Evolutionary conservation across 768 basidiomycete species (phyloP).

Genomic region (Tubosaeta sp.): DNA sequence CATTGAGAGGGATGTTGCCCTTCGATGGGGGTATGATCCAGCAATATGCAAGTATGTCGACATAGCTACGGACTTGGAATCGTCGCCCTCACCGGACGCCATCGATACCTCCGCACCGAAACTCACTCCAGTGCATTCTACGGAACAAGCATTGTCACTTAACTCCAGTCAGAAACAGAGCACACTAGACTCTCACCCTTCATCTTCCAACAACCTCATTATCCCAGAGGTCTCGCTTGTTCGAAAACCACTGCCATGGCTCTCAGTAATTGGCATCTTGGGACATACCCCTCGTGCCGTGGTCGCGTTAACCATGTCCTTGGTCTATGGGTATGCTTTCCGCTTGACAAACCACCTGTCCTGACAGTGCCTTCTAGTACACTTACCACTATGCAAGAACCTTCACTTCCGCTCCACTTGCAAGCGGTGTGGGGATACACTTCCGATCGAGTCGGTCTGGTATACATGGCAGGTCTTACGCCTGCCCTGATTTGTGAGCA

Average conservation of each 20-base stretch:
- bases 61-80: slow-evolving; percentile 6
- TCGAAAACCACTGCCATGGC: slow-evolving; percentile 33
- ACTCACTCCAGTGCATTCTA: not conserved
- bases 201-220: not conserved
- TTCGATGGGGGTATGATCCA: slow-evolving; percentile 46
- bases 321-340: slow-evolving; percentile 51
- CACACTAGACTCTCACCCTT: not conserved
- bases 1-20: slow-evolving; percentile 51
- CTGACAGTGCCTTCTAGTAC: slow-evolving; percentile 33
- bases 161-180: not conserved
- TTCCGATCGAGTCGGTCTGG: slow-evolving; percentile 55
- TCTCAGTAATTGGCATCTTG: slow-evolving; percentile 40
- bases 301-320: slow-evolving; percentile 39
- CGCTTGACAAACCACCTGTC: not conserved
- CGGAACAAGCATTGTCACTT: not conserved
- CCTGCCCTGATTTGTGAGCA: slow-evolving; percentile 61
- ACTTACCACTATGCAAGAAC: slow-evolving; percentile 48
- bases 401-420: slow-evolving; percentile 53
- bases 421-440: slow-evolving; percentile 45
- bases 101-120: not conserved
- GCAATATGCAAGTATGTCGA: slow-evolving; percentile 13
- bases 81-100: not conserved
- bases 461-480: slow-evolving; percentile 60
- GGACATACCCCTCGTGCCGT: slow-evolving; percentile 47
- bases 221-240: slow-evolving; percentile 8